Evolutionary conservation across 225 moss, liverwort and hornwort genomes (phyloP).

Genomic region (Marchantia polymorpha): DNA sequence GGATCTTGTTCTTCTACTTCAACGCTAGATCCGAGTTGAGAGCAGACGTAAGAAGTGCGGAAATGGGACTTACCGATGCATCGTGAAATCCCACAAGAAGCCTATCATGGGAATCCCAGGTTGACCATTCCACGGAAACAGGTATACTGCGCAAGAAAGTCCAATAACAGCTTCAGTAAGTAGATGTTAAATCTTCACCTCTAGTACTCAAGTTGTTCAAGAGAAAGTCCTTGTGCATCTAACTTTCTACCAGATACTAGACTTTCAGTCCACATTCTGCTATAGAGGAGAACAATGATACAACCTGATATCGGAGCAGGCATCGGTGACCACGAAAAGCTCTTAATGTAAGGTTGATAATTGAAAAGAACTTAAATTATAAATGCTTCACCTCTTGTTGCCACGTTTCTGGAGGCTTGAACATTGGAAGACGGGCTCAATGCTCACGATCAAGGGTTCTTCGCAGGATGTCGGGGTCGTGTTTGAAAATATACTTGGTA

Average conservation of each 20-base stretch:
- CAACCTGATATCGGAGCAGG: not conserved
- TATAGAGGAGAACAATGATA: not conserved
- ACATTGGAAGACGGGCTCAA: conserved; percentile 67
- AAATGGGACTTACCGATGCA: conserved; percentile 63
- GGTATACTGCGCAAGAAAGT: conserved; percentile 65
- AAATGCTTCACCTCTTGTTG: conserved; percentile 63
- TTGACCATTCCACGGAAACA: conserved; percentile 90
- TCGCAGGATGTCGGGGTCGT: conserved; percentile 23
- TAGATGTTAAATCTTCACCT: not conserved
- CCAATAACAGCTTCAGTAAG: not conserved
- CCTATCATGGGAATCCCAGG: conserved; percentile 82
- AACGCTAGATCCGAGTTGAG: no score
- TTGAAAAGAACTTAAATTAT: conserved; percentile 1
- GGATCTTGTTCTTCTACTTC: no score
- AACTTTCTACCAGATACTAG: no score
- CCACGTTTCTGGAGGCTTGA: conserved; percentile 76
- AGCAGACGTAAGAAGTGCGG: not conserved
- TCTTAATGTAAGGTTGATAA: not conserved
- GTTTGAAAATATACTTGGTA: conserved; percentile 60
- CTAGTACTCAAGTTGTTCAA: no score
- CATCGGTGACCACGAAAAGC: not conserved
- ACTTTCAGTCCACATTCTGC: not conserved
- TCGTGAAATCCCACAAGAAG: conserved; percentile 93
- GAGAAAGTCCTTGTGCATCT: no score
- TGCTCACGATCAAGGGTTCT: conserved; percentile 39